Base-by-base conservation (phyloP, 2,329 filamentous ascomycete genomes). In the Sarocladium strictum region DNA sequence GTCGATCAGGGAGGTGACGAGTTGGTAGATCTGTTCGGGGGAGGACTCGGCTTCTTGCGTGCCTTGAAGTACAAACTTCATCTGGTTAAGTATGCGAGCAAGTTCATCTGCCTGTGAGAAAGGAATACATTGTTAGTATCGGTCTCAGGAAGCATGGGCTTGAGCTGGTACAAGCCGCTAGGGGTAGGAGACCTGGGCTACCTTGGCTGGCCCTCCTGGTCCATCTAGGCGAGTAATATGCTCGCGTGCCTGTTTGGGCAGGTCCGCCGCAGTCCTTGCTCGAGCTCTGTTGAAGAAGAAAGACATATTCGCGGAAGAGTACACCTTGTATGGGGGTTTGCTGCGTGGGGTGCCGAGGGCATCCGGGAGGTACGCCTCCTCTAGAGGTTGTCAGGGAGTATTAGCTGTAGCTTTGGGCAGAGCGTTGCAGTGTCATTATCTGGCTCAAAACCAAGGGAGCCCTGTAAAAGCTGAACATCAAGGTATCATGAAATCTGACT, bases 61-160 rank as follows among this genome's bases (percentile, higher is more conserved):
- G 61, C 93, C 94, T 76, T 97, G 93, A 14, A 99, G 83, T 57
- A 94, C 84, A 59, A 91, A 76, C 71, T 97, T 97, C 86, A 97
- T 96, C 69, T 96, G 89, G 53, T 81, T 80, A 59, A 99, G 80
- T 62, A 92, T 86, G 67, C 90, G 90, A 50, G 90, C 87, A 59
- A 96, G 79, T 66, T 97, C 92, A 67, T 97, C 93, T 58, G 86
- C 81, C 91, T 96, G 56, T 24, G 23, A 50, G 29, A 35, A 43
- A 23, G 10, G 12, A 10, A 17, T 10, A 3, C 19, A 23, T 7
- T 43, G n/a, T 47, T 24, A 54, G 38, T 27, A n/a, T n/a, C n/a
- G n/a, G n/a, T n/a, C n/a, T n/a, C n/a, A n/a, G n/a, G n/a, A n/a
- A n/a, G n/a, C n/a, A n/a, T n/a, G n/a, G n/a, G n/a, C n/a, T n/a